phyloP scores from a whole-genome alignment of 2,329 filamentous ascomycete species.

The Ophiostoma tasmaniense region DNA sequence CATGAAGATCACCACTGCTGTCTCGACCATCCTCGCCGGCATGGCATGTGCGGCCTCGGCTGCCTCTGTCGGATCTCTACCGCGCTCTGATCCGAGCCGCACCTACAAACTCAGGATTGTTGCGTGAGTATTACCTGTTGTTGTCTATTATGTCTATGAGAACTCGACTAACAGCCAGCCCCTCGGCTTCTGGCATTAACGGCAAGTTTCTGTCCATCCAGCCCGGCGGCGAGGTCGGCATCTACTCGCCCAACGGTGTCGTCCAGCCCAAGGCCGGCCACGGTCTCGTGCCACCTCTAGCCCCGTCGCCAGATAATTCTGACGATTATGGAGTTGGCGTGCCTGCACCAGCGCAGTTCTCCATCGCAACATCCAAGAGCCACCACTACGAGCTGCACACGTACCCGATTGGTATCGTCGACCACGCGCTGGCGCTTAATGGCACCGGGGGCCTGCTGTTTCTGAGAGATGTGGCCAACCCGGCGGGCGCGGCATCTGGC shows the following conservation, averaged over 20 bases:
- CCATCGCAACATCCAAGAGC: background rate
- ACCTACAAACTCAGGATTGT: slow-evolving; percentile 15
- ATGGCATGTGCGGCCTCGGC: background rate
- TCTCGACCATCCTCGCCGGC: background rate
- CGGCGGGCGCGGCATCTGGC: slow-evolving; percentile 22
- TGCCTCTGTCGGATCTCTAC: background rate
- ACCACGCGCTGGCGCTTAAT: slow-evolving; percentile 32
- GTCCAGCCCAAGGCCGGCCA: background rate
- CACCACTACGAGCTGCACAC: slow-evolving; percentile 29
- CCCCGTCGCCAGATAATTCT: background rate
- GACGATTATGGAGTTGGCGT: background rate
- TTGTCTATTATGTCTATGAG: background rate
- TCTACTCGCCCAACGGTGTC: slow-evolving; percentile 21
- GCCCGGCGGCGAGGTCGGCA: slow-evolving; percentile 27
- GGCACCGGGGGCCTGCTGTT: slow-evolving; percentile 27
- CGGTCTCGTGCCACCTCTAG: background rate
- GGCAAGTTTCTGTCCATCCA: slow-evolving; percentile 27
- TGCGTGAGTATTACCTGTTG: background rate
- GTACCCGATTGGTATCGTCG: slow-evolving; percentile 30
- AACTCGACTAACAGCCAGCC: background rate
- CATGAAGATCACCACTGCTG: background rate
- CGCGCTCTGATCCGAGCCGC: background rate
- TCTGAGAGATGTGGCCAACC: slow-evolving; percentile 30
- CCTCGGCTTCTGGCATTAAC: slow-evolving; percentile 23
- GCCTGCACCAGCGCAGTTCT: background rate